Percentiles rank a stretch among this genome's conserved stretches.
These are phyloP conservation scores for Diaporthe nobilis DNA, from an alignment of 2,329 filamentous ascomycete species.

Conservation along the genomic window DNA sequence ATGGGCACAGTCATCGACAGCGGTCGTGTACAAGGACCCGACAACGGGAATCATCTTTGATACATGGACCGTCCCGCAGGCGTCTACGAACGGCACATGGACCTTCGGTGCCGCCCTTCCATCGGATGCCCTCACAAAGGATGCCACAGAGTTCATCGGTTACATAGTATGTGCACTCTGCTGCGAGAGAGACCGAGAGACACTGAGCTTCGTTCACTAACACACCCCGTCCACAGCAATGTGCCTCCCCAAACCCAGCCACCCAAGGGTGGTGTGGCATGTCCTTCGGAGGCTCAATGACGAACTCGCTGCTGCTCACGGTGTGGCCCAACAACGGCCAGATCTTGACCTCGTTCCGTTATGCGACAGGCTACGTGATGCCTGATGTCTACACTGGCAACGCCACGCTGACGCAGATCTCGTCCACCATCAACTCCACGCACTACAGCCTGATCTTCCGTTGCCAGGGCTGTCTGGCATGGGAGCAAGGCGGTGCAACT, in stretches of 20 bases:
- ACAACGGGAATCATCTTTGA: constrained; percentile 67
- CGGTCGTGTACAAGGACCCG: constrained; percentile 58
- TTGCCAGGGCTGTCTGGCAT: constrained; percentile 66
- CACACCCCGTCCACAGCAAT: constrained; percentile 53
- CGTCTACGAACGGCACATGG: constrained; percentile 56
- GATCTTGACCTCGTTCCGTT: constrained; percentile 67
- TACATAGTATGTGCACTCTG: constrained; percentile 58
- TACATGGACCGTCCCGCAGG: constrained; percentile 58
- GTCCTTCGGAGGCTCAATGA: constrained; percentile 67
- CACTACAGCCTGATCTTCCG: constrained; percentile 72
- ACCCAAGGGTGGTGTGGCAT: constrained; percentile 68
- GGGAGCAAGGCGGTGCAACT: constrained; percentile 60
- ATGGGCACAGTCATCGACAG: constrained; percentile 45
- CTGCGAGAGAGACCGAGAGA: constrained; percentile 12
- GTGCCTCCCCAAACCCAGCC: constrained; percentile 54
- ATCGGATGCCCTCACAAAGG: constrained; percentile 55
- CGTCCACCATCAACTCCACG: constrained; percentile 66
- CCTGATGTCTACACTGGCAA: constrained; percentile 71
- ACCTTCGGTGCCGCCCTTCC: constrained; percentile 63
- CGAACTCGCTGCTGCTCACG: constrained; percentile 65
- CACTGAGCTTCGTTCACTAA: constrained; percentile 4
- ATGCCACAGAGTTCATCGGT: constrained; percentile 67
- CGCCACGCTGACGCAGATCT: constrained; percentile 69
- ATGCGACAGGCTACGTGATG: constrained; percentile 65
- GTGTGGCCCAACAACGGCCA: constrained; percentile 64